These are phyloP conservation scores for Brassica nigra DNA, from an alignment of 345 rosid genomes.

Conservation along the genomic window DNA sequence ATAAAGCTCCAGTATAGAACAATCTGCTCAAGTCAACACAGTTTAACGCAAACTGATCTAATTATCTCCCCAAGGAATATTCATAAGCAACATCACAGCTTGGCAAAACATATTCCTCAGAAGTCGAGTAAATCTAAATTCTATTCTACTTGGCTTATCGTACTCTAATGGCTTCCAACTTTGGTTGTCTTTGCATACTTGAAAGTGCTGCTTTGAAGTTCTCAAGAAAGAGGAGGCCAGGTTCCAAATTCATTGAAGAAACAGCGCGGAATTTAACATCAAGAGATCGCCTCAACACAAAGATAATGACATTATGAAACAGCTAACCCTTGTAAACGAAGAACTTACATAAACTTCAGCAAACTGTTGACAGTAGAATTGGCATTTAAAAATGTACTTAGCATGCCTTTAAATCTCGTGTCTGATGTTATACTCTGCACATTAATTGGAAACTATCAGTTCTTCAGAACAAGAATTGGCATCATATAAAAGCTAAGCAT, in stretches of 20 bases:
- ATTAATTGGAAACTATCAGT: conserved; percentile 1
- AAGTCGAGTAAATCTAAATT: conserved; percentile 1
- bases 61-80: background rate
- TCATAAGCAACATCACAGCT: background rate
- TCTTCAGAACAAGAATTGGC: conserved; percentile 17
- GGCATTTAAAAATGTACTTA: conserved; percentile 47
- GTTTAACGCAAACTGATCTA: conserved; percentile 4
- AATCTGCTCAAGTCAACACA: conserved; percentile 61
- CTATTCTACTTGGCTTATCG: background rate
- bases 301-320: conserved; percentile 5
- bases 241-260: conserved; percentile 63
- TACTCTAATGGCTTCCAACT: conserved; percentile 78
- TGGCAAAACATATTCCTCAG: conserved; percentile 2
- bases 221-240: conserved; percentile 70
- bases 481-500: background rate
- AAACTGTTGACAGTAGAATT: conserved; percentile 61
- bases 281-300: conserved; percentile 24
- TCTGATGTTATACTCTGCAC: conserved; percentile 67
- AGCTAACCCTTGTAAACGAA: background rate
- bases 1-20: conserved; percentile 88
- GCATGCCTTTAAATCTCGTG: conserved; percentile 64
- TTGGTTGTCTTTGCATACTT: conserved; percentile 68
- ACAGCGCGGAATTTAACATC: conserved; percentile 69
- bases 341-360: conserved; percentile 75
- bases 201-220: conserved; percentile 75